These are phyloP conservation scores for Fusarium piperis DNA, from an alignment of 2,329 filamentous ascomycete genomes.

Conservation along the genomic window DNA sequence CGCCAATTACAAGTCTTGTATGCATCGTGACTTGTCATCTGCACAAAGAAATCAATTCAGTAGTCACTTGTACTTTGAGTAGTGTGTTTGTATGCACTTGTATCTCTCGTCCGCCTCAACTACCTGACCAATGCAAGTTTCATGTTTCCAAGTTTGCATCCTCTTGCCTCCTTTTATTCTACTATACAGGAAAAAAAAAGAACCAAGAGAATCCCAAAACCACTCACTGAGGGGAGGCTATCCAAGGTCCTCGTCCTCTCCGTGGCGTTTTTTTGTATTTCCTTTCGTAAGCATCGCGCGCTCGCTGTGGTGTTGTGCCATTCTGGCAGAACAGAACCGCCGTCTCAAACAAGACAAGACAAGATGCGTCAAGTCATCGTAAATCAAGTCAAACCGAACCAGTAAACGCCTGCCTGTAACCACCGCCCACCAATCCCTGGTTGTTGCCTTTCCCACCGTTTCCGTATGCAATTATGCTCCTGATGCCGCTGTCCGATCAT, in stretches of 20 bases:
- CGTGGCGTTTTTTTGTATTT: conserved; percentile 25
- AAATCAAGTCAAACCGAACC: background rate
- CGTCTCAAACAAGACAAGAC: background rate
- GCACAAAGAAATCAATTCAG: background rate
- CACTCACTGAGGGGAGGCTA: background rate
- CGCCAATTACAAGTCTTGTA: background rate
- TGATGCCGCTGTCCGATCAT: conserved; percentile 24
- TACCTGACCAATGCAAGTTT: conserved; percentile 19
- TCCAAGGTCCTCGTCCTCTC: conserved; percentile 2
- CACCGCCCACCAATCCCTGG: background rate
- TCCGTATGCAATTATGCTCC: conserved; percentile 33
- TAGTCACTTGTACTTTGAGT: background rate
- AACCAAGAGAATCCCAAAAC: background rate
- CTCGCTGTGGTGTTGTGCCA: conserved; percentile 17
- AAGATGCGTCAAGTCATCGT: background rate
- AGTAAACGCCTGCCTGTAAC: conserved; percentile 33
- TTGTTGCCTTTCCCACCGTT: conserved; percentile 20
- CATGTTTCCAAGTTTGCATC: conserved; percentile 21
- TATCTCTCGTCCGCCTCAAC: conserved; percentile 22
- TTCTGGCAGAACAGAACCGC: background rate
- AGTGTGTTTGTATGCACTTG: conserved; percentile 5
- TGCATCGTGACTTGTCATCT: background rate
- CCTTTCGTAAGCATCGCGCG: conserved; percentile 29
- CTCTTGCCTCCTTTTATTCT: conserved; percentile 28
- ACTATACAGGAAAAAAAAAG: conserved; percentile 35